A percentile compares a stretch with the other conserved stretches of the same genome.
Conservation (phyloP, 2,329 filamentous ascomycete genomes). For the Fusarium irregulare region DNA sequence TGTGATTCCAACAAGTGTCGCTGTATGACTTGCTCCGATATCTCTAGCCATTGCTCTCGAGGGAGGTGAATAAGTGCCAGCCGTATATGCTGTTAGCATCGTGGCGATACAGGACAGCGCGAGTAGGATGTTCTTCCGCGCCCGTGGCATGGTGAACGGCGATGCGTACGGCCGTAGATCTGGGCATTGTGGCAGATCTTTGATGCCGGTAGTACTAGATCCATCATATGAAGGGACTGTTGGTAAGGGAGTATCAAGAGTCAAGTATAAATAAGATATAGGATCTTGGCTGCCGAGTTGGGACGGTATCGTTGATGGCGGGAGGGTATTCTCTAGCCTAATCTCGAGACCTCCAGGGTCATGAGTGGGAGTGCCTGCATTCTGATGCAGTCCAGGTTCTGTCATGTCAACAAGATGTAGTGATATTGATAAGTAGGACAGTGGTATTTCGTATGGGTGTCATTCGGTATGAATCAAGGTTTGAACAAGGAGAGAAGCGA, state of each 20-base stretch:
- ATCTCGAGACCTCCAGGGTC: slow-evolving; percentile 38
- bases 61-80: slow-evolving; percentile 82
- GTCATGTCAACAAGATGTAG: slow-evolving; percentile 22
- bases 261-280: slow-evolving; percentile 56
- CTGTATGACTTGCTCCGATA: slow-evolving; percentile 73
- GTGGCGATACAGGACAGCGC: slow-evolving; percentile 81
- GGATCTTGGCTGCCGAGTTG: slow-evolving; percentile 35
- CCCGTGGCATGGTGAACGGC: slow-evolving; percentile 78
- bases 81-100: slow-evolving; percentile 80
- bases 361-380: slow-evolving; percentile 6
- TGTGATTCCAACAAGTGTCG: slow-evolving; percentile 80
- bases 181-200: slow-evolving; percentile 66
- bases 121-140: slow-evolving; percentile 77
- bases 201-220: slow-evolving; percentile 22
- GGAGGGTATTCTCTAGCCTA: slow-evolving; percentile 14
- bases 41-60: slow-evolving; percentile 72
- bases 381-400: slow-evolving; percentile 12
- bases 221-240: slow-evolving; percentile 36
- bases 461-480: background rate
- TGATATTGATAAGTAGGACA: background rate
- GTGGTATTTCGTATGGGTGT: background rate
- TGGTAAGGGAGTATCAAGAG: slow-evolving; percentile 55
- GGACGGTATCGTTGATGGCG: slow-evolving; percentile 14
- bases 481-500: background rate
- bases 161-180: slow-evolving; percentile 74